phyloP scores from a whole-genome alignment of 2,329 filamentous ascomycete species.

The Sclerotinia spermophila region DNA sequence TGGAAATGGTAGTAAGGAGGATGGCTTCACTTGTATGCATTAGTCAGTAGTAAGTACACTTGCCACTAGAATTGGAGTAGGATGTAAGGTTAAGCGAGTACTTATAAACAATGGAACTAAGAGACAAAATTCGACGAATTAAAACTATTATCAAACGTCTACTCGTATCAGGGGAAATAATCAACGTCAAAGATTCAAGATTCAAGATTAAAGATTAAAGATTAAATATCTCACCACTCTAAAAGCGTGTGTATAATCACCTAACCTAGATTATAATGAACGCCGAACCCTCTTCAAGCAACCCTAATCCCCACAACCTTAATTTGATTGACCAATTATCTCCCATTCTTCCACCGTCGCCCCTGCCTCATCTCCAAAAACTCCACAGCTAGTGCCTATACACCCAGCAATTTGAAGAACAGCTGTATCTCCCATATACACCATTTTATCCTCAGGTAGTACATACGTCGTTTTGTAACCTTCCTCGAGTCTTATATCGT shows the following conservation, averaged over 20 bases:
- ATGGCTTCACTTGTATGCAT: background rate
- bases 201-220: background rate
- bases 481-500: constrained; percentile 19
- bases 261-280: background rate
- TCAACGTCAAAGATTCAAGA: background rate
- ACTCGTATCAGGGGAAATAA: background rate
- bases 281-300: background rate
- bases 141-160: background rate
- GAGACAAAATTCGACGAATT: background rate
- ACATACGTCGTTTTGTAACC: constrained; percentile 23
- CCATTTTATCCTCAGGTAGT: constrained; percentile 18
- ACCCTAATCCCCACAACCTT: background rate
- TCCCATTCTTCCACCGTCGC: constrained; percentile 51
- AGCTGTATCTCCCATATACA: constrained; percentile 25
- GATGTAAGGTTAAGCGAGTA: background rate
- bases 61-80: background rate
- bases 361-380: constrained; percentile 36
- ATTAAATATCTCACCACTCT: background rate
- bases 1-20: background rate
- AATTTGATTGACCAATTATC: constrained; percentile 30
- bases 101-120: background rate
- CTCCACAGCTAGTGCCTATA: constrained; percentile 26
- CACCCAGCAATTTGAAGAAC: constrained; percentile 45
- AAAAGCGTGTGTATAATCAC: background rate
- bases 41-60: background rate